These are phyloP conservation scores for Ophiostoma montium DNA, from an alignment of 2,329 filamentous ascomycete species.

Conservation along the genomic window DNA sequence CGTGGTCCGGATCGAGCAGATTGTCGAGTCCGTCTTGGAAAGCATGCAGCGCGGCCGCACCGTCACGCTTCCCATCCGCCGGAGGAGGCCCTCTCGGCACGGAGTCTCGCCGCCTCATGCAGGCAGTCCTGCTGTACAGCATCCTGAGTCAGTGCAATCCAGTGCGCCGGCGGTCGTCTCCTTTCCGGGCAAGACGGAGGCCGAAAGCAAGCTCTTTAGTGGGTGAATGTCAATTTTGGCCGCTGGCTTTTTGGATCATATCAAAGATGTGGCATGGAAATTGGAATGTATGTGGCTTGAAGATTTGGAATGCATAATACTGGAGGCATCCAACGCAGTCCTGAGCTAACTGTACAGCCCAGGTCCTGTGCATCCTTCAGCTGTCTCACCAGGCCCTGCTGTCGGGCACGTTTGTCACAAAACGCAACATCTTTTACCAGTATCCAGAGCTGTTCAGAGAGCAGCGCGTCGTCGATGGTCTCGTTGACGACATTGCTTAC, in stretches of 20 bases:
- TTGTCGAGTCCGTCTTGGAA: slow-evolving; percentile 37
- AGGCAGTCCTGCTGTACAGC: not conserved
- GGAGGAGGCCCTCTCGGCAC: slow-evolving; percentile 15
- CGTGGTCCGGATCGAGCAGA: slow-evolving; percentile 39
- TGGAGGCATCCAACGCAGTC: not conserved
- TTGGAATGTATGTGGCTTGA: too few species aligned
- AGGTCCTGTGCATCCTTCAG: slow-evolving; percentile 43
- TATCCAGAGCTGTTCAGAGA: slow-evolving; percentile 56
- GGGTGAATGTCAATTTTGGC: slow-evolving; percentile 11
- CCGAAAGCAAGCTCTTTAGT: slow-evolving; percentile 41
- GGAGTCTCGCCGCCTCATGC: not conserved
- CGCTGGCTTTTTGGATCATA: not conserved
- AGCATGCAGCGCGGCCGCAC: slow-evolving; percentile 26
- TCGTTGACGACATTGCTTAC: slow-evolving; percentile 60
- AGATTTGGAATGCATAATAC: too few species aligned
- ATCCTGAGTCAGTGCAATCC: too few species aligned
- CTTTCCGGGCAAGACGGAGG: slow-evolving; percentile 34
- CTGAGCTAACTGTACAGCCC: slow-evolving; percentile 26
- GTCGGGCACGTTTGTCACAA: slow-evolving; percentile 41
- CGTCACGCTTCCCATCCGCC: slow-evolving; percentile 32
- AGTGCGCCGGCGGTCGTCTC: not conserved
- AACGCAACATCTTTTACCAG: slow-evolving; percentile 70
- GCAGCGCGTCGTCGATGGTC: slow-evolving; percentile 53
- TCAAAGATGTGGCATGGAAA: not conserved
- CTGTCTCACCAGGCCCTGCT: slow-evolving; percentile 44